Evolutionary conservation across 2,329 filamentous ascomycete species (phyloP).

Genomic region (Stemphylium beticola): DNA sequence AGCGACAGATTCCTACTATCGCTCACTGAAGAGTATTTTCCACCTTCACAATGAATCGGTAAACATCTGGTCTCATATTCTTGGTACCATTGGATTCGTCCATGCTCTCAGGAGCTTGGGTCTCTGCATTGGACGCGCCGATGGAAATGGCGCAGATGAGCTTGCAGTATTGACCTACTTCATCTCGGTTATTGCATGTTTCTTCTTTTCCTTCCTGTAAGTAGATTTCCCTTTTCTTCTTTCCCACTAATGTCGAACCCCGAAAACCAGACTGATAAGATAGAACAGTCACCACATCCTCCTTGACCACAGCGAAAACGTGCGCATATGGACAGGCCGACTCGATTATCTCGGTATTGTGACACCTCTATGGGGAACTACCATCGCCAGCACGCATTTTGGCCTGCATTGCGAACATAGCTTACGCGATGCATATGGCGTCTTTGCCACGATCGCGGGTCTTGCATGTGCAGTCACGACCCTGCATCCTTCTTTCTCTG

Average conservation of each 20-base stretch:
- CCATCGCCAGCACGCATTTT: conserved; percentile 74
- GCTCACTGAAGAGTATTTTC: conserved; percentile 2
- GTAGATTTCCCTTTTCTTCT: background rate
- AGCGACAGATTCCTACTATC: conserved; percentile 2
- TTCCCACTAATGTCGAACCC: background rate
- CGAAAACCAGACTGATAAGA: background rate
- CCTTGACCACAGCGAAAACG: conserved; percentile 76
- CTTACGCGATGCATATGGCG: conserved; percentile 46
- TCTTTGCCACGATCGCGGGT: conserved; percentile 31
- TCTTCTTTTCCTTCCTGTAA: conserved; percentile 42
- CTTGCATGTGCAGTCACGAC: conserved; percentile 49
- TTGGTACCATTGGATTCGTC: background rate
- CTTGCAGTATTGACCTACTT: conserved; percentile 9
- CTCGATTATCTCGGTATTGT: conserved; percentile 86
- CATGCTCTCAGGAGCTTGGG: background rate
- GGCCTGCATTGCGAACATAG: conserved; percentile 50
- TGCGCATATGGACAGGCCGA: conserved; percentile 83
- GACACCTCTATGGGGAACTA: conserved; percentile 75
- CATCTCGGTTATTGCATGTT: conserved; percentile 7
- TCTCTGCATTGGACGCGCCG: background rate
- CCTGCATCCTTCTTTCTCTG: conserved; percentile 35
- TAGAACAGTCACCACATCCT: conserved; percentile 73
- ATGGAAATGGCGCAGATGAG: background rate
- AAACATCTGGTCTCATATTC: conserved; percentile 12
- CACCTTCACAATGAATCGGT: conserved; percentile 11